These are phyloP conservation scores for Suhomyces xylopsoci DNA, from an alignment of 805 yeast genomes.

Conservation along the genomic window DNA sequence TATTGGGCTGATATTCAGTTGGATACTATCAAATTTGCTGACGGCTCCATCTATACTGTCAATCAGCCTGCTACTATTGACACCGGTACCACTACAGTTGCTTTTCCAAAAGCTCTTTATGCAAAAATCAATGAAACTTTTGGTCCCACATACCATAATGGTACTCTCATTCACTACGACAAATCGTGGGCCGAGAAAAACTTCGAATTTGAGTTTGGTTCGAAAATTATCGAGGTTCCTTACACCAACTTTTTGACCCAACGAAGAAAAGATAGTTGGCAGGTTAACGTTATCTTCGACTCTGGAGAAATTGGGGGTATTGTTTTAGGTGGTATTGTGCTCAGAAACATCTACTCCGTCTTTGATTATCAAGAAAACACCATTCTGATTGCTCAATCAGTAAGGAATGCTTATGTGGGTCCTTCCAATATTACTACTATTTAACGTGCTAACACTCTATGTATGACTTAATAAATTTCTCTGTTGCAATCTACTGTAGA, in stretches of 20 bases:
- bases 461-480: neutral
- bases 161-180: neutral
- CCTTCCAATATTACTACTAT: neutral
- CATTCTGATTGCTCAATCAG: neutral
- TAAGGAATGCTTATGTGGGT: neutral
- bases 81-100: constrained; percentile 10
- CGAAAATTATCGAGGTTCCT: constrained; percentile 2
- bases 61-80: constrained; percentile 8
- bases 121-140: neutral
- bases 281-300: neutral
- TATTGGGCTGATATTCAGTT: neutral
- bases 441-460: neutral
- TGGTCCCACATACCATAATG: neutral
- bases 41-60: neutral
- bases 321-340: neutral
- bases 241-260: neutral
- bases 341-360: neutral
- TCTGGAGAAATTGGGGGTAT: too few species aligned
- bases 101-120: neutral
- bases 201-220: neutral
- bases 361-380: neutral
- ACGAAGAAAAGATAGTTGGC: neutral
- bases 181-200: neutral
- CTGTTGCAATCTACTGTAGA: too few species aligned
- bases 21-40: neutral